A percentile compares a stretch with the other conserved stretches of the same genome.
phyloP scores from a whole-genome alignment of 306 rosid genomes.

The Prunus kanzakura region DNA sequence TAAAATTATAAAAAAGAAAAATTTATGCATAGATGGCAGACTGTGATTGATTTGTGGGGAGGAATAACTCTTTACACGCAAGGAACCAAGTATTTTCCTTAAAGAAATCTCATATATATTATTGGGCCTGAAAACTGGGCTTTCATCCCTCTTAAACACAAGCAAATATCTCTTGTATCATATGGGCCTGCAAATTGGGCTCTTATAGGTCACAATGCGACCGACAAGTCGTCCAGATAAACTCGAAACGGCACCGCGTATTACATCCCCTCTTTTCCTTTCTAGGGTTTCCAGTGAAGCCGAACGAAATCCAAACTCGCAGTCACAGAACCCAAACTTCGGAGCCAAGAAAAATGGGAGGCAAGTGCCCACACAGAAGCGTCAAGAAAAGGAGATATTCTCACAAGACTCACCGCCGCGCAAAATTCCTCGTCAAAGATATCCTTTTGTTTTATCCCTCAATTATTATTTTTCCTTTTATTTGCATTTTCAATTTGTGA shows the following conservation, averaged over 20 bases:
- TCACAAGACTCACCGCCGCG: constrained; percentile 67
- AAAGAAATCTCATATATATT: no score
- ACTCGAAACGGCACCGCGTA: neutral
- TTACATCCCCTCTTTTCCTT: neutral
- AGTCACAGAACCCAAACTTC: constrained; percentile 13
- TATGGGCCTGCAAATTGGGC: neutral
- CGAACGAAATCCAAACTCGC: constrained; percentile 29
- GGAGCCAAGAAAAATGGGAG: constrained; percentile 59
- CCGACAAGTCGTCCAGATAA: neutral
- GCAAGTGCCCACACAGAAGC: constrained; percentile 86
- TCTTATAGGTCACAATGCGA: neutral
- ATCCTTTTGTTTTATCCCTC: constrained; percentile 40
- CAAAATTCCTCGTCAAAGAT: constrained; percentile 69
- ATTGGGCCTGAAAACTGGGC: neutral
- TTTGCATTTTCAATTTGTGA: neutral
- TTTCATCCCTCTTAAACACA: neutral
- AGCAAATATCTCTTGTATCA: neutral
- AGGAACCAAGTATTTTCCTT: no score
- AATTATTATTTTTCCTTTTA: neutral
- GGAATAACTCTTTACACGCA: no score
- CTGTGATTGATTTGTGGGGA: no score
- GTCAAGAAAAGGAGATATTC: constrained; percentile 85
- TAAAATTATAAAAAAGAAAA: no score
- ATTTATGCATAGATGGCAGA: no score
- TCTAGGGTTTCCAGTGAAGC: neutral